Base-by-base conservation (phyloP, 2,329 filamentous ascomycete species). In the Nannizziopsis barbatae region DNA sequence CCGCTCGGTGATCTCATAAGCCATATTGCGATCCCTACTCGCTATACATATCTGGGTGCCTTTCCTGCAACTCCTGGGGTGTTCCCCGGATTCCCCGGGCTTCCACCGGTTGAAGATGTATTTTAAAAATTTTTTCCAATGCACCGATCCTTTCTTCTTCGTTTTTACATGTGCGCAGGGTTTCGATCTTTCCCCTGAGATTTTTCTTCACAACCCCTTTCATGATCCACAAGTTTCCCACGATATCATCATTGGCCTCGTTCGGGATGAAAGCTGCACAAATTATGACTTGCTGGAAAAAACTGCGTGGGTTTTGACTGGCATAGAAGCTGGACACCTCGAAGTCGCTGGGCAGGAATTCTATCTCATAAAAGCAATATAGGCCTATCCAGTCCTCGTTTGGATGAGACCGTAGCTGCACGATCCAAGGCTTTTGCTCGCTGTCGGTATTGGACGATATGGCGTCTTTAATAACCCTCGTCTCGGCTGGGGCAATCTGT, bases 311-410 rank as follows among this genome's bases (percentile, higher is more conserved):
- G 48, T 64, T 67, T 39, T 69, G 71, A 53, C 75, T 77, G 1
- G 75, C 77, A 41, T 60, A 75, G 55, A 69, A 76, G 60, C 77
- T 83, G 68, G 82, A 70, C 5, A 81, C 67, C 32, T 71, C 71
- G 56, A 79, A 84, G 62, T 85, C 81, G 38, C 67, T 62, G 3
- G 71, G 73, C 31, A 77, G 60, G 61, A 83, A 84, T 61, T 84
- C 81, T 12, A 74, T 67, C 52, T 83, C 77, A 1, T 74, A 73
- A 61, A 87, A 88, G 52, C 73, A 76, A 61, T 85, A 86, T 42
- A 72, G 75, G 1, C 75, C 67, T 17, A 72, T 67, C 77, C 81
- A 88, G 1, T 69, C 67, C 41, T 63, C 66, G 0, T 72, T 64
- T 0, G 59, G 38, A 3, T 64, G 62, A 52, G 76, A 72, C 22